These are phyloP conservation scores for Musa balbisiana DNA, from an alignment of 202 grass and related monocot species.

Conservation along the genomic window DNA sequence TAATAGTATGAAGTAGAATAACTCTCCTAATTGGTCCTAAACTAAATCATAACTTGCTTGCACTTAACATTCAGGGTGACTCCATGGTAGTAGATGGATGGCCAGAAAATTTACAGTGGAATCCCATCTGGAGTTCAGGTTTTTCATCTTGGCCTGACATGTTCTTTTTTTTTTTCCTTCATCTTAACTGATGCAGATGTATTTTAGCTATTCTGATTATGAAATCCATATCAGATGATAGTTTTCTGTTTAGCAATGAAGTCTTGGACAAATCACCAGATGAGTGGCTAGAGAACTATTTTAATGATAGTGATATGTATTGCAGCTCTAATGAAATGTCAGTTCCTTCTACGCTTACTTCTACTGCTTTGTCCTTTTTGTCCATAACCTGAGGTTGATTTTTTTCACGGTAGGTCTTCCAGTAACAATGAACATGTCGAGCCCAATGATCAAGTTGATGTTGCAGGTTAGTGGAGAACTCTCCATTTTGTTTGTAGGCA, in stretches of 20 bases:
- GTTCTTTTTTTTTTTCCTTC: constrained; percentile 3
- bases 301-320: constrained; percentile 38
- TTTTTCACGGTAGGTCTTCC: constrained; percentile 28
- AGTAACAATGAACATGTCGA: constrained; percentile 28
- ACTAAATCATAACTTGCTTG: neutral
- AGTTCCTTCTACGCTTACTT: neutral
- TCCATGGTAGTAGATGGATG: neutral
- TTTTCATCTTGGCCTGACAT: neutral
- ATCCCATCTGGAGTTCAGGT: constrained; percentile 1
- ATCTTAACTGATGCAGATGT: constrained; percentile 20
- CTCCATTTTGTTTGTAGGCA: neutral
- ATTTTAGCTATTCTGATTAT: constrained; percentile 1
- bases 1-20: neutral
- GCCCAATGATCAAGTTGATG: constrained; percentile 23
- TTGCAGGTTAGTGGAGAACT: constrained; percentile 39
- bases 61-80: neutral
- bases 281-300: constrained; percentile 26
- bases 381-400: constrained; percentile 24
- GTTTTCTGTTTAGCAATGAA: constrained; percentile 29
- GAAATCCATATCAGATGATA: constrained; percentile 33
- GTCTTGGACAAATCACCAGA: constrained; percentile 29
- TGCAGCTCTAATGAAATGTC: constrained; percentile 31
- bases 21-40: neutral
- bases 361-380: constrained; percentile 21
- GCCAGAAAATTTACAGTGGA: constrained; percentile 1